Evolutionary conservation across 768 basidiomycete species (phyloP).

Genomic region (Infundibulicybe gibba): DNA sequence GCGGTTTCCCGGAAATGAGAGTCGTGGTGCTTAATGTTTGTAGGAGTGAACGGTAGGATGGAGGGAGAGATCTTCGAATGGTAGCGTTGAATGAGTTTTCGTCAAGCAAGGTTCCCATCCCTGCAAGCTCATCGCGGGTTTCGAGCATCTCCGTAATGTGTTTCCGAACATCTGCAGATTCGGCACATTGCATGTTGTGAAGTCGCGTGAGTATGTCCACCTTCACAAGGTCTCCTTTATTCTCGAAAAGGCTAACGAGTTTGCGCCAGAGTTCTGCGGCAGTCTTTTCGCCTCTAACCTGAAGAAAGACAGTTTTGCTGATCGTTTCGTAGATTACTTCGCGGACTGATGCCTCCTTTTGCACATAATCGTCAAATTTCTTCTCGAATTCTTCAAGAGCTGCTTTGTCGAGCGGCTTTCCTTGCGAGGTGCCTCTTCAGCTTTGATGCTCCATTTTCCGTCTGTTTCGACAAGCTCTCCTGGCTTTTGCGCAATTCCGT

Average conservation of each 20-base stretch:
- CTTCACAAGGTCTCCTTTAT: too few species aligned
- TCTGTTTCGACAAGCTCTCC: slow-evolving; percentile 4
- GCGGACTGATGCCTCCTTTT: slow-evolving; percentile 19
- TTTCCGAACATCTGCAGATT: too few species aligned
- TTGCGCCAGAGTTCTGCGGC: slow-evolving; percentile 16
- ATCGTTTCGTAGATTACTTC: slow-evolving; percentile 21
- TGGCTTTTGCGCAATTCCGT: slow-evolving; percentile 17
- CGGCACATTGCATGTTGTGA: too few species aligned
- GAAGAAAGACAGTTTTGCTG: slow-evolving; percentile 13
- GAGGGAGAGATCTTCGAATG: too few species aligned
- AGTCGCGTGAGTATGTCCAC: too few species aligned
- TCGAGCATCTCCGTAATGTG: too few species aligned
- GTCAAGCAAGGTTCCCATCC: too few species aligned
- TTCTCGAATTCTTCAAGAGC: slow-evolving; percentile 15
- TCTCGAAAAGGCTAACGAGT: slow-evolving; percentile 10
- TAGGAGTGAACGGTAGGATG: too few species aligned
- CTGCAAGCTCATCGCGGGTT: too few species aligned
- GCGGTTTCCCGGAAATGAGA: too few species aligned
- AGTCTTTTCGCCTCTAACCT: slow-evolving; percentile 15
- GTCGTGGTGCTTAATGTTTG: too few species aligned
- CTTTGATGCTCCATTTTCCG: slow-evolving; percentile 10
- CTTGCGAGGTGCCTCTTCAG: not conserved
- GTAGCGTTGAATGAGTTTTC: too few species aligned
- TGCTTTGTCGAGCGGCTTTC: slow-evolving; percentile 7
- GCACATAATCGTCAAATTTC: slow-evolving; percentile 14